Percentiles rank a stretch among this genome's conserved stretches.
Conservation (phyloP, 2,329 filamentous ascomycete species). For the Cryoendolithus antarcticus region DNA sequence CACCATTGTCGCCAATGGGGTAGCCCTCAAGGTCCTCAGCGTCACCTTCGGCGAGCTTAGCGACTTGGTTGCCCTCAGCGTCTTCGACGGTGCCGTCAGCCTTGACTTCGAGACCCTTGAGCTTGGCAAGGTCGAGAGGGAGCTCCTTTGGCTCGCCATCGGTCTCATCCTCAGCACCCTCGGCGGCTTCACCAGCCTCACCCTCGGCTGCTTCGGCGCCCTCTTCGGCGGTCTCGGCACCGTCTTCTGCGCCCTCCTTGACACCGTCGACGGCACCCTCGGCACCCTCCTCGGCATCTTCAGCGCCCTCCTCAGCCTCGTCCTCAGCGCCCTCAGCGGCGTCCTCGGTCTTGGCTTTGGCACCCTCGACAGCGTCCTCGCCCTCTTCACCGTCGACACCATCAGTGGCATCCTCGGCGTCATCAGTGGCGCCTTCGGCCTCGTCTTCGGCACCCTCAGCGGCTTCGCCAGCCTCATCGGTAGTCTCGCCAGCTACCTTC, state of each 20-base stretch:
- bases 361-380: conserved; percentile 11
- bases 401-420: conserved; percentile 12
- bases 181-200: conserved; percentile 12
- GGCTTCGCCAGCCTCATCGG: conserved; percentile 17
- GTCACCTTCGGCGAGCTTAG: conserved; percentile 39
- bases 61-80: conserved; percentile 36
- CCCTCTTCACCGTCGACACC: conserved; percentile 15
- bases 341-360: conserved; percentile 13
- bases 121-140: conserved; percentile 32
- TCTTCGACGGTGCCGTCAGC: conserved; percentile 43
- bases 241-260: conserved; percentile 11
- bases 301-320: conserved; percentile 11
- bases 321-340: conserved; percentile 16
- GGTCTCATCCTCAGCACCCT: conserved; percentile 6
- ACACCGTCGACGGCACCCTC: conserved; percentile 12
- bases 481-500: conserved; percentile 24
- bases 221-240: no score
- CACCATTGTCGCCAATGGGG: conserved; percentile 40
- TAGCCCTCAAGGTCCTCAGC: conserved; percentile 41
- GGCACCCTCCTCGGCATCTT: conserved; percentile 5
- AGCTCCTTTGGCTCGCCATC: conserved; percentile 22
- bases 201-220: conserved; percentile 16
- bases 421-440: conserved; percentile 16
- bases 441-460: conserved; percentile 18
- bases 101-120: conserved; percentile 40